Percentiles rank a stretch among this genome's conserved stretches.
Evolutionary conservation across 2,329 filamentous ascomycete genomes (phyloP).

Genomic region (Cyphellophora attinorum): DNA sequence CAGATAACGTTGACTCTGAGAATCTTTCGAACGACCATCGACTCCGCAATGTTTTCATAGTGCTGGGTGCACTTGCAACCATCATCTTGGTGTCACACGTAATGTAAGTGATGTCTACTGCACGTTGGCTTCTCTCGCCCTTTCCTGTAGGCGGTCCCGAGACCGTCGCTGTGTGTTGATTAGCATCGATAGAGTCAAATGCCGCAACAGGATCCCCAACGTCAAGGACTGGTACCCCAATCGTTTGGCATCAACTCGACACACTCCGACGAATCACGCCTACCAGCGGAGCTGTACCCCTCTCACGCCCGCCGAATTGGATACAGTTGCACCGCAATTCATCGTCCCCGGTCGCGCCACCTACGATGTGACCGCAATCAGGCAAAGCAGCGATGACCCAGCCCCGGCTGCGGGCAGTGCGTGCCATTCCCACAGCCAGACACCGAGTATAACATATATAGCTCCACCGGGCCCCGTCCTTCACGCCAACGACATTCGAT

Average conservation of each 20-base stretch:
- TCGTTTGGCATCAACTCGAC: too few species aligned
- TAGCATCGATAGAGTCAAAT: neutral
- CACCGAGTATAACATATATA: neutral
- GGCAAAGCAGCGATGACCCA: neutral
- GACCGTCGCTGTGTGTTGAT: too few species aligned
- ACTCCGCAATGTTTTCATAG: neutral
- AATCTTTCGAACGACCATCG: neutral
- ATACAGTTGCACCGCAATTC: neutral
- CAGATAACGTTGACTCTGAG: neutral
- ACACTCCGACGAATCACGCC: too few species aligned
- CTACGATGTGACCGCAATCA: neutral
- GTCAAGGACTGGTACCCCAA: conserved; percentile 1
- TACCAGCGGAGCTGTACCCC: too few species aligned
- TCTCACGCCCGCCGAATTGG: neutral
- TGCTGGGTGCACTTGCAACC: neutral
- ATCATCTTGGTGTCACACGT: neutral
- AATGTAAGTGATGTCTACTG: neutral
- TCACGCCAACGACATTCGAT: too few species aligned
- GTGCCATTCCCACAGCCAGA: too few species aligned
- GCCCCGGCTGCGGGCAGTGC: too few species aligned
- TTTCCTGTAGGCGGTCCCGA: too few species aligned
- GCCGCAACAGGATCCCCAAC: neutral
- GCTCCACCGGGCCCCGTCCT: too few species aligned
- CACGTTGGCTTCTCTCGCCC: too few species aligned
- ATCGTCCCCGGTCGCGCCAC: neutral